These are phyloP conservation scores for Artomyces pyxidatus DNA, from an alignment of 768 basidiomycete species.

Conservation along the genomic window DNA sequence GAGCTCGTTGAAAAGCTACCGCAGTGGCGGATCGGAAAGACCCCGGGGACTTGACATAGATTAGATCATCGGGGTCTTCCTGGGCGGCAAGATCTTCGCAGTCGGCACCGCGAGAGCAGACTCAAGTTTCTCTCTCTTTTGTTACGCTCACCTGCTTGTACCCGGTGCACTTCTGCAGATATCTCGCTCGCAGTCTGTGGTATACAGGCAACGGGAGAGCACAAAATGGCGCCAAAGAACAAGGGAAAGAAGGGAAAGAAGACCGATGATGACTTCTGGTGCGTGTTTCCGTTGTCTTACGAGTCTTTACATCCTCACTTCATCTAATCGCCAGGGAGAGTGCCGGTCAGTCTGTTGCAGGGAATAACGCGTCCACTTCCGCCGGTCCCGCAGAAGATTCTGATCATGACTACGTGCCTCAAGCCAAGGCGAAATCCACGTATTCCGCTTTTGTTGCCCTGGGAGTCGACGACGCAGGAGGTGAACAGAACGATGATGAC, in stretches of 20 bases:
- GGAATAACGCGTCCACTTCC: slow-evolving; percentile 27
- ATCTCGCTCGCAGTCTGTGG: no score
- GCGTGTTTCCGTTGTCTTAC: slow-evolving; percentile 10
- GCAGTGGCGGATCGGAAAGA: no score
- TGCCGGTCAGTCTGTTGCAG: slow-evolving; percentile 48
- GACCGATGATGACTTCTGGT: slow-evolving; percentile 85
- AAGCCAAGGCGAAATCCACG: slow-evolving; percentile 24
- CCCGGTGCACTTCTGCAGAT: no score
- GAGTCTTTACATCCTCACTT: slow-evolving; percentile 11
- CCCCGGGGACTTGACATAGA: no score
- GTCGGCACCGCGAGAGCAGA: no score
- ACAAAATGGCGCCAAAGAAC: slow-evolving; percentile 51
- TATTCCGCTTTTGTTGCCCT: slow-evolving; percentile 48
- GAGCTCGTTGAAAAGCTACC: no score
- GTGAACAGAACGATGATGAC: slow-evolving; percentile 45
- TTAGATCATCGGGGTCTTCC: no score
- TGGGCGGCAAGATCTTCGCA: no score
- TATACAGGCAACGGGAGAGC: no score
- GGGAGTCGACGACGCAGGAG: slow-evolving; percentile 28
- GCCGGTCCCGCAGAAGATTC: slow-evolving; percentile 27
- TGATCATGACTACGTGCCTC: slow-evolving; percentile 34
- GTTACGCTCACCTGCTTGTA: no score
- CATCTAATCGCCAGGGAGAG: slow-evolving; percentile 41
- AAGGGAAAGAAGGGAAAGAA: slow-evolving; percentile 89
- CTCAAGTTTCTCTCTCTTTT: no score